Percentiles rank a stretch among this genome's conserved stretches.
Evolutionary conservation across 1,284 basidiomycete genomes (phyloP).

Genomic region (Apiotrichum gamsii): DNA sequence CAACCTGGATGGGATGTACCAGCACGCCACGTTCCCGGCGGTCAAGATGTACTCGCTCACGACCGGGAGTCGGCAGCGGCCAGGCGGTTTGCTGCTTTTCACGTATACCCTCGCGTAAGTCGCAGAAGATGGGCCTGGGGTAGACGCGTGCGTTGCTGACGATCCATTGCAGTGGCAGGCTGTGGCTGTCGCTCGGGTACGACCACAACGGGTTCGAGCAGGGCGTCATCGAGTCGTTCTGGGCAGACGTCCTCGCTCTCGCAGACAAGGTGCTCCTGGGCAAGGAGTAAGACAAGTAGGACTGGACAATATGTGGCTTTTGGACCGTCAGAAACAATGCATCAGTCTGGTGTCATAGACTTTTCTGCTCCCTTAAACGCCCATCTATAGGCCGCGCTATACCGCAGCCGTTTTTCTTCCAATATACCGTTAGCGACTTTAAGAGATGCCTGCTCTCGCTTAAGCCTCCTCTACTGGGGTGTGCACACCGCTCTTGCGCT

Average conservation of each 20-base stretch:
- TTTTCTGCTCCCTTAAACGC: background rate
- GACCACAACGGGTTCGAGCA: slow-evolving; percentile 26
- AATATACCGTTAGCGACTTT: no score
- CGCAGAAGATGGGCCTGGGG: background rate
- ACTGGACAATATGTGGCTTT: no score
- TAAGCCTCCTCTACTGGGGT: slow-evolving; percentile 1
- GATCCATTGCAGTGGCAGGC: slow-evolving; percentile 10
- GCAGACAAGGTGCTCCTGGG: slow-evolving; percentile 17
- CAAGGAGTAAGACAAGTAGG: no score
- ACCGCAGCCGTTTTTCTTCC: background rate
- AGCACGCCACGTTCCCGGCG: slow-evolving; percentile 55
- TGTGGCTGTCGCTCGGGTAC: slow-evolving; percentile 28
- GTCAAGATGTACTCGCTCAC: slow-evolving; percentile 60
- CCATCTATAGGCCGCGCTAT: background rate
- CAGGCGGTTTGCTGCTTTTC: slow-evolving; percentile 66
- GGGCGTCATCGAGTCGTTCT: slow-evolving; percentile 23
- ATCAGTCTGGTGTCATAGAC: no score
- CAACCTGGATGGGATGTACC: slow-evolving; percentile 70
- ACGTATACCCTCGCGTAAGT: slow-evolving; percentile 54
- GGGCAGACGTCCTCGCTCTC: slow-evolving; percentile 19
- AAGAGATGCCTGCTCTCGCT: background rate
- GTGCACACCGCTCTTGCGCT: slow-evolving; percentile 11
- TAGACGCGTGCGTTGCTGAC: no score
- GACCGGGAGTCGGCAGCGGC: slow-evolving; percentile 66
- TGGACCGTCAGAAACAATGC: no score